Percentiles rank a stretch among this genome's conserved stretches.
Evolutionary conservation across 768 basidiomycete genomes (phyloP).

Genomic region (Kockovaella imperatae): DNA sequence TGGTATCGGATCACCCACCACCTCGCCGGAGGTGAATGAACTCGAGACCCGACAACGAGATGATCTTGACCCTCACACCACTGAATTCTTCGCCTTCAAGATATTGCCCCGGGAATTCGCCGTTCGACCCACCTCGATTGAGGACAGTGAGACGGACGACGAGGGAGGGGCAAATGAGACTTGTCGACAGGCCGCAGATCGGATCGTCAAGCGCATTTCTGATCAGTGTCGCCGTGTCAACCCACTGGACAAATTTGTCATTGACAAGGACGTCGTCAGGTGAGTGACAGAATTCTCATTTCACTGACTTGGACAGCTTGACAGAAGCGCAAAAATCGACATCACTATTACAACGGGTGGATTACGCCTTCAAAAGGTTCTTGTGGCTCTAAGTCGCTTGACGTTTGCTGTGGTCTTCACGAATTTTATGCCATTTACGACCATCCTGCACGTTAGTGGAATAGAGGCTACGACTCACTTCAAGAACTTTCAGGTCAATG

Average conservation of each 20-base stretch:
- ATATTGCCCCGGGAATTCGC: conserved; percentile 42
- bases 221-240: conserved; percentile 58
- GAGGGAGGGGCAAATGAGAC: conserved; percentile 54
- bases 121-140: conserved; percentile 8
- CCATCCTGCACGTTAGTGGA: background rate
- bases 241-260: conserved; percentile 51
- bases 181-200: conserved; percentile 68
- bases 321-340: conserved; percentile 78
- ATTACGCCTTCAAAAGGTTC: conserved; percentile 83
- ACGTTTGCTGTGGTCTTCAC: conserved; percentile 10
- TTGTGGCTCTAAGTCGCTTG: conserved; percentile 56
- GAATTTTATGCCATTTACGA: conserved; percentile 11
- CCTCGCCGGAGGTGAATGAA: conserved; percentile 1
- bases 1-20: conserved; percentile 2
- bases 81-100: conserved; percentile 46
- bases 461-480: conserved; percentile 9
- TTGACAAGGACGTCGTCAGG: conserved; percentile 71
- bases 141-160: conserved; percentile 48
- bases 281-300: conserved; percentile 42
- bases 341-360: conserved; percentile 81
- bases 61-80: conserved; percentile 1
- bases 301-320: conserved; percentile 50
- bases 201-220: conserved; percentile 69
- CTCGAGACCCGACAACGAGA: background rate
- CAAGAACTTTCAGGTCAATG: conserved; percentile 28